Percentiles rank a stretch among this genome's conserved stretches.
Conservation (phyloP, 2,329 filamentous ascomycete species). For the Epichloe gansuensis region DNA sequence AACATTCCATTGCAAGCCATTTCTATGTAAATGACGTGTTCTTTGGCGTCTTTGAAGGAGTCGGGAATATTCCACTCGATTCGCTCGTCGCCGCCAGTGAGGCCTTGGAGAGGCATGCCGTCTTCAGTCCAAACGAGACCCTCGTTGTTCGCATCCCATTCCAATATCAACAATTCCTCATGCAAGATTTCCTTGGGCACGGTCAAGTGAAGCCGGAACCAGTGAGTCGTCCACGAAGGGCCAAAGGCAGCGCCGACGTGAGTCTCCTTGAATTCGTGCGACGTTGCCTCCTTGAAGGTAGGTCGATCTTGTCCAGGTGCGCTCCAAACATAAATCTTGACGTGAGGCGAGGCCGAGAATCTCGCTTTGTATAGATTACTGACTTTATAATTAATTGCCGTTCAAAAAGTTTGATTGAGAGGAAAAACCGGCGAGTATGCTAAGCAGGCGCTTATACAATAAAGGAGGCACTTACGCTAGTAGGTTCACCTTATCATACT, state of each 20-base stretch:
- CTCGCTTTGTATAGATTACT: conserved; percentile 28
- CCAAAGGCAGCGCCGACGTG: conserved; percentile 71
- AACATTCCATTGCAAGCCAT: conserved; percentile 99
- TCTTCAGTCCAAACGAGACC: conserved; percentile 88
- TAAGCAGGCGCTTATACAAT: background rate
- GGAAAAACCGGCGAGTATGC: background rate
- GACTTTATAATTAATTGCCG: background rate
- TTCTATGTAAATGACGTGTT: conserved; percentile 88
- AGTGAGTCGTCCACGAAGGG: conserved; percentile 94
- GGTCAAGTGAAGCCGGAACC: conserved; percentile 77
- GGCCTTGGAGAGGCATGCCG: conserved; percentile 79
- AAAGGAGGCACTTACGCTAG: conserved; percentile 41
- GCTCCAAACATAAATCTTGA: conserved; percentile 78
- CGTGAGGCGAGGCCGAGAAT: conserved; percentile 55
- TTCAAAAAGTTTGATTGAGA: background rate
- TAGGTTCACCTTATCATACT: conserved; percentile 67
- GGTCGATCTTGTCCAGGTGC: conserved; percentile 70
- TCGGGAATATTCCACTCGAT: conserved; percentile 85
- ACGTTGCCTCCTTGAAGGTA: conserved; percentile 72
- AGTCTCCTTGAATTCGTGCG: conserved; percentile 62
- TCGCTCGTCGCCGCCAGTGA: conserved; percentile 82
- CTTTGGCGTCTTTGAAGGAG: conserved; percentile 68
- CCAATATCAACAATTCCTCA: conserved; percentile 80
- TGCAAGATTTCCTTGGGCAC: conserved; percentile 61
- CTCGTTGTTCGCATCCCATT: conserved; percentile 93